Base-by-base conservation (phyloP, 176 grass and related monocot species). In the Saccharum officinarum region DNA sequence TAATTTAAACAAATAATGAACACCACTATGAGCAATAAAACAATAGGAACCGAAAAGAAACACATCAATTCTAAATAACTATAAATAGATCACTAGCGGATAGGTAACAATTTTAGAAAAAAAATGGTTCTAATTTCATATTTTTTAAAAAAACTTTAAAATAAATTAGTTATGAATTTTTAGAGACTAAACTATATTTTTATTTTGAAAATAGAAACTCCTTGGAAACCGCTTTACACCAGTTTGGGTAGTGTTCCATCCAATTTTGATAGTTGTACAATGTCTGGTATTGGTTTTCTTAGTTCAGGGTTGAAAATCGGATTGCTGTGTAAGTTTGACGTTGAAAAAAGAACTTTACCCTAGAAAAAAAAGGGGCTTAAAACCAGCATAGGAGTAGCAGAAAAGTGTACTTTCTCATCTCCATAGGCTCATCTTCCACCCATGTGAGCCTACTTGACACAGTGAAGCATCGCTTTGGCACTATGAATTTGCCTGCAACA, bases 371-470 rank as follows among this genome's bases (percentile, higher is more conserved):
- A 3, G 12, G 62, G 44, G 23, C 62, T 81, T 41, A 61, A 76
- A 39, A 69, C 71, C 12, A 87, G 65, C 11, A 65, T 55, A 72
- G 12, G 1, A 49, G 63, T 42, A 57, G 18, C 33, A 86, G 67
- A 87, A 75, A 77, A 77, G 5, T 40, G 11, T 85, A 95, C 93
- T 86, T 77, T 69, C 47, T 76, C 20, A 91, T 67, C 14, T 85
- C 79, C 40, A 45, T 39, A 23, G 86, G 76, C n/a, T 85, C 83
- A 17, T 91, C 90, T 62, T 92, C 93, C 41, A 86, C 75, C 72
- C 77, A 80, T 25, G 86, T 46, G 23, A 90, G 79, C 54, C 81
- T 83, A 55, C 80, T 74, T 23, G 86, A 83, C 81, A 86, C 79
- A 71, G 40, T 26, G 47, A 88, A 57, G 15, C 62, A n/a, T 55